Evolutionary conservation across 441 rosid genomes (phyloP), one percentile per base, ranked within the genome.

Genomic region (Erysimum cheiri): DNA sequence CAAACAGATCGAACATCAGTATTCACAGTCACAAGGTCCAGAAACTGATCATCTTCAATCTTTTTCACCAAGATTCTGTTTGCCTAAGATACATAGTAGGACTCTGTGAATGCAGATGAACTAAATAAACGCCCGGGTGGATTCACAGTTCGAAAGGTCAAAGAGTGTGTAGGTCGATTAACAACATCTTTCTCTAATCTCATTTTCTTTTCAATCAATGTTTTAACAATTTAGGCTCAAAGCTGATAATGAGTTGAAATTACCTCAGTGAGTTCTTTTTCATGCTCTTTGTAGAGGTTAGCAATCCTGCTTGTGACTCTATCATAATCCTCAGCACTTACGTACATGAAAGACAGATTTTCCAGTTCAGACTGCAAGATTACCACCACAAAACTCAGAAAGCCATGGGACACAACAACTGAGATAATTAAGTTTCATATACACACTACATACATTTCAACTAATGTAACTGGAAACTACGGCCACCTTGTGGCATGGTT

Each of bases 21-120:
- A 69, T 88, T 86, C 70, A 87, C 83, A 60, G 96, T 85, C 89
- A 95, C 83, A 64, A 92, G 96, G 69, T 89, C 93, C 85, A 95
- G 72, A 86, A 95, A 92, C 78, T 89, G 96, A 79, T 95, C 97
- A 72, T 89, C 91, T 81, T 88, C 97, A 52, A 95, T 95, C 90
- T 84, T 90, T 84, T 92, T 88, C 85, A 81, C 83, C 84, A 95
- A 85, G 68, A 87, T 88, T 83, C 84, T 89, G 82, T 95, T 85
- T 44, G 98, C 98, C 99, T 95, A 63, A 71, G 62, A 69, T 33
- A 70, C 71, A 75, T 41, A 75, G 66, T 70, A 64, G 67, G 62
- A 40, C 71, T 69, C 31, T 49, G 71, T 70, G 79, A 76, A 76
- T 76, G 70, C 62, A 50, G 43, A 76, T 76, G 75, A 35, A 75